Base-by-base conservation (phyloP, 164 flowering plant genomes). In the Kingdonia uniflora region DNA sequence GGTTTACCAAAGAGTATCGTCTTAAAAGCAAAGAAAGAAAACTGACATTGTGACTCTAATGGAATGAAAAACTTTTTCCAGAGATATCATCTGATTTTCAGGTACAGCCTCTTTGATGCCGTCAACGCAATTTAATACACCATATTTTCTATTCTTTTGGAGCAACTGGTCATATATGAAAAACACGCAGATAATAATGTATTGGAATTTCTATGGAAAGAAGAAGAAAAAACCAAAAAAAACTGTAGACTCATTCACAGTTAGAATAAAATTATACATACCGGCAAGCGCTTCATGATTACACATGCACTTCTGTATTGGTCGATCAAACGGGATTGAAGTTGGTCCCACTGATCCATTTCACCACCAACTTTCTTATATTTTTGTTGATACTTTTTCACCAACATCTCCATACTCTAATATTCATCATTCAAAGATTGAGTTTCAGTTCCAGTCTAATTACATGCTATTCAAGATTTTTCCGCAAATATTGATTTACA, bases 1-100 rank as follows among this genome's bases (percentile, higher is more conserved):
- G 11, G 46, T 16, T 33, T 7, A 29, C 47, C 39, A 37, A 56
- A 54, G n/a, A 17, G 2, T 44, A 11, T 2, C n/a, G 11, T 8
- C 11, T 15, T 19, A 2, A 16, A 23, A 40, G 11, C 21, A 26
- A 14, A 24, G 21, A 49, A 1, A 15, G 37, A 24, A 26, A 26
- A 41, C 78, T 69, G 66, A 87, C 97, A 91, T 14, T 20, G 85
- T 85, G 16, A 66, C 72, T 16, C 71, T 74, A 72, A 83, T 75
- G 1, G 80, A 78, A 37, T 48, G 53, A 54, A 85, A 57, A 58
- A 79, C 70, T 19, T 20, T 57, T 49, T 79, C 70, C 59, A 91
- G 66, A n/a, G 89, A 74, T 14, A 76, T 79, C 85, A 85, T 68
- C 70, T 91, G 95, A 68, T 81, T 53, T 45, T 49, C 69, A 72